phyloP scores from a whole-genome alignment of 148 eudicot species.

The Drosera capensis region DNA sequence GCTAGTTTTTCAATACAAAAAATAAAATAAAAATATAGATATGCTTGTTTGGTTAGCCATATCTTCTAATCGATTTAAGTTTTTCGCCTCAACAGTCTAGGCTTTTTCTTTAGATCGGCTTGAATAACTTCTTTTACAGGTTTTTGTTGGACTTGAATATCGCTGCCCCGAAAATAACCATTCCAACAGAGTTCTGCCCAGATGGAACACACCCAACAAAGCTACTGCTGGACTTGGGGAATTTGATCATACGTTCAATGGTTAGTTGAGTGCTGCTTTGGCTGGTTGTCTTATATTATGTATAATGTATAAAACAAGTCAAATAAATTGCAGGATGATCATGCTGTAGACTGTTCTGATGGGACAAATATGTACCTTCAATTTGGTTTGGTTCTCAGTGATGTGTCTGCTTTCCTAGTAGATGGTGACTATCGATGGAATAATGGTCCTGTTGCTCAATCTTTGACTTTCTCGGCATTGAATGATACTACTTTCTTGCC shows the following conservation, averaged over 20 bases:
- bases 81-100: too few species aligned
- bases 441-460: slow-evolving; percentile 20
- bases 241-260: slow-evolving; percentile 66
- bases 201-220: slow-evolving; percentile 58
- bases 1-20: too few species aligned
- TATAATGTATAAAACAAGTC: not conserved
- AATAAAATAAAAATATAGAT: too few species aligned
- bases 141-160: slow-evolving; percentile 89
- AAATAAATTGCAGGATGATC: slow-evolving; percentile 45
- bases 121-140: slow-evolving; percentile 29
- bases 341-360: slow-evolving; percentile 29
- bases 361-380: slow-evolving; percentile 60
- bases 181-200: slow-evolving; percentile 81
- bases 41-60: too few species aligned
- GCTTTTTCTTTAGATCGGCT: not conserved
- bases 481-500: slow-evolving; percentile 48
- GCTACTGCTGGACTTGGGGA: slow-evolving; percentile 93
- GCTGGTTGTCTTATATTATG: slow-evolving; percentile 3
- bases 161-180: slow-evolving; percentile 94
- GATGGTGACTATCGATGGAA: slow-evolving; percentile 90
- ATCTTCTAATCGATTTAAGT: too few species aligned
- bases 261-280: slow-evolving; percentile 16
- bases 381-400: slow-evolving; percentile 85
- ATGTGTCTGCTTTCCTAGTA: slow-evolving; percentile 81
- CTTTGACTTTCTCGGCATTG: slow-evolving; percentile 22